Conservation (phyloP, 129 eudicot genomes). For the Glebionis coronaria region DNA sequence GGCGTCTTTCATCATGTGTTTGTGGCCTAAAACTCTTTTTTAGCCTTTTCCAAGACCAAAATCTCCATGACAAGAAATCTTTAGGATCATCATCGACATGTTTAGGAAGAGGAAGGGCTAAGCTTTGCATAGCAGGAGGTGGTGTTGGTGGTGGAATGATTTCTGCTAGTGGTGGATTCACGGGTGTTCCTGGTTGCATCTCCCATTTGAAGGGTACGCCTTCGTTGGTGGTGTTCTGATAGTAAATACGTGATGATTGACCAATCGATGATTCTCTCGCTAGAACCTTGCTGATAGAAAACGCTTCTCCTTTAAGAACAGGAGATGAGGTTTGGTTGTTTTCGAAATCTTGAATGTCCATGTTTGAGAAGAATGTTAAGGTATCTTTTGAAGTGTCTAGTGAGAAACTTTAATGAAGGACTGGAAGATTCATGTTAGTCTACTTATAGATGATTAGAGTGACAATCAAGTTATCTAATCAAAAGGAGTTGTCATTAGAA, state of each 20-base stretch:
- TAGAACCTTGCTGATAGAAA: constrained; percentile 40
- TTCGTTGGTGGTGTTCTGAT: constrained; percentile 44
- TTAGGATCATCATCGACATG: constrained; percentile 23
- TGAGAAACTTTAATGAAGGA: constrained; percentile 27
- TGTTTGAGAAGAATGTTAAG: constrained; percentile 19
- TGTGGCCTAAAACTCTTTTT: constrained; percentile 30
- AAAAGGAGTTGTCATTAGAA: constrained; percentile 6
- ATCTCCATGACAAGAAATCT: constrained; percentile 14
- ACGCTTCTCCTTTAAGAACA: constrained; percentile 37
- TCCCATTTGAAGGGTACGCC: constrained; percentile 91
- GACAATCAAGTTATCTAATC: constrained; percentile 13
- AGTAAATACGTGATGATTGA: constrained; percentile 62
- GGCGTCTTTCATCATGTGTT: constrained; percentile 19
- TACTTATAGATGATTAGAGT: constrained; percentile 30
- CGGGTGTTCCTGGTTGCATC: constrained; percentile 76
- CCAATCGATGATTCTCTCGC: constrained; percentile 56
- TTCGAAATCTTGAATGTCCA: constrained; percentile 30
- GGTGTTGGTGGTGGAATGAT: constrained; percentile 64
- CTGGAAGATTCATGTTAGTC: constrained; percentile 22
- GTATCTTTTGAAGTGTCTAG: constrained; percentile 13
- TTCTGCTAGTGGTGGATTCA: constrained; percentile 39
- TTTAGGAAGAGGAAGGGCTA: constrained; percentile 49
- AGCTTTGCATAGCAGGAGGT: constrained; percentile 55
- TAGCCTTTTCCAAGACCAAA: constrained; percentile 51
- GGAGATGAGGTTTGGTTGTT: constrained; percentile 25